Percentiles rank a stretch among this genome's conserved stretches.
Evolutionary conservation across 352 stramenopile genomes (phyloP).

Genomic region (Chrysophaeum taylorii): DNA sequence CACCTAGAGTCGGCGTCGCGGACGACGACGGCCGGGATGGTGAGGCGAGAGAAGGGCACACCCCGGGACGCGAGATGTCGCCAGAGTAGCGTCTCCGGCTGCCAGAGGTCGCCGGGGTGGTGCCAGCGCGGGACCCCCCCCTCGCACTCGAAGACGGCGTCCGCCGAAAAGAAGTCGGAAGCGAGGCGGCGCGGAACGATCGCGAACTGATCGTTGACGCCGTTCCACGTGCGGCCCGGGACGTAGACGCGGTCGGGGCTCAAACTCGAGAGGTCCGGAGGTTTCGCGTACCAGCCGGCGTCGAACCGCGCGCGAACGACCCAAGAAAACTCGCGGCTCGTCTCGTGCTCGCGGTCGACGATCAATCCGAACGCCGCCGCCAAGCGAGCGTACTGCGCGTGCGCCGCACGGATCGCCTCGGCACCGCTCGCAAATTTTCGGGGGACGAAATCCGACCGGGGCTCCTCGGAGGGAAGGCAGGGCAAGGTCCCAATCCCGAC

Average conservation of each 20-base stretch:
- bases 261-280: neutral
- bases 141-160: neutral
- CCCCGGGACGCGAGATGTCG: neutral
- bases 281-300: neutral
- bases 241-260: neutral
- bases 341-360: neutral
- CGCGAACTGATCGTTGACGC: conserved; percentile 9
- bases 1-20: neutral
- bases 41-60: neutral
- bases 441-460: neutral
- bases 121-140: neutral
- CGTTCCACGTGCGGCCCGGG: neutral
- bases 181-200: neutral
- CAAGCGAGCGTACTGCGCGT: neutral
- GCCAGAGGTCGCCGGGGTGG: neutral
- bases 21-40: neutral
- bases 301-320: neutral
- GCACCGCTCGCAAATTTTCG: too few species aligned
- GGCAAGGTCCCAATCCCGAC: too few species aligned
- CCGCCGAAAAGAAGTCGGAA: neutral
- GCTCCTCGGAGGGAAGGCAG: neutral
- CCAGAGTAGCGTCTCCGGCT: conserved; percentile 5
- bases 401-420: neutral
- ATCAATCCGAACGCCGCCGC: neutral
- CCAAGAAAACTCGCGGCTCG: neutral